Conservation (phyloP, 192 early-diverging fungal genomes). For the Backusella luteola region DNA sequence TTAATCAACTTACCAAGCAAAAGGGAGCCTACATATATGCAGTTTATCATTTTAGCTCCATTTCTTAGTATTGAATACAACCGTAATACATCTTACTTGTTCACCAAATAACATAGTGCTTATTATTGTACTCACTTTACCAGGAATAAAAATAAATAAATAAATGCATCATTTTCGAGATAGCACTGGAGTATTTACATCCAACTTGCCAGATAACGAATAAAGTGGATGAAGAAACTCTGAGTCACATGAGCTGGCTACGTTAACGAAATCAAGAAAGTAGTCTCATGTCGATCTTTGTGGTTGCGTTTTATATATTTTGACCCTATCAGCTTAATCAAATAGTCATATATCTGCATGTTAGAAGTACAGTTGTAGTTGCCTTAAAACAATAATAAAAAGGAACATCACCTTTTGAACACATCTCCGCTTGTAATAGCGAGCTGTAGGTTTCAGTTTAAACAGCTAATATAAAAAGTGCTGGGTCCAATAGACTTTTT, state of each 20-base stretch:
- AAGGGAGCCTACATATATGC: not conserved
- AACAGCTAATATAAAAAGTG: not conserved
- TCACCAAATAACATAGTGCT: not conserved
- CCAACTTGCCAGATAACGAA: not conserved
- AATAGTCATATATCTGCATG: not conserved
- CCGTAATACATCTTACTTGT: not conserved
- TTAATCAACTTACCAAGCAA: not conserved
- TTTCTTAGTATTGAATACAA: not conserved
- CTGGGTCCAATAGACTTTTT: not conserved
- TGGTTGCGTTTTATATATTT: not conserved
- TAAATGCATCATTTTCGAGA: not conserved
- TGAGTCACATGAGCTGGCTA: not conserved
- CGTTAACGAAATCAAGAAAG: not conserved
- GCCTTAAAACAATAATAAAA: not conserved
- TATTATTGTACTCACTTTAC: not conserved
- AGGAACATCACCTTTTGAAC: not conserved
- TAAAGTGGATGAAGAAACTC: not conserved
- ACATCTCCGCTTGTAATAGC: not conserved
- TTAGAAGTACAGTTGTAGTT: not conserved
- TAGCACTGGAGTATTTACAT: not conserved
- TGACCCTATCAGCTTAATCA: not conserved
- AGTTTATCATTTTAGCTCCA: not conserved
- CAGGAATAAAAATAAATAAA: not conserved
- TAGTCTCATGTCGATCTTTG: not conserved
- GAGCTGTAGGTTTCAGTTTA: not conserved